phyloP scores from a whole-genome alignment of 2,329 filamentous ascomycete genomes.

The Neonectria magnoliae region DNA sequence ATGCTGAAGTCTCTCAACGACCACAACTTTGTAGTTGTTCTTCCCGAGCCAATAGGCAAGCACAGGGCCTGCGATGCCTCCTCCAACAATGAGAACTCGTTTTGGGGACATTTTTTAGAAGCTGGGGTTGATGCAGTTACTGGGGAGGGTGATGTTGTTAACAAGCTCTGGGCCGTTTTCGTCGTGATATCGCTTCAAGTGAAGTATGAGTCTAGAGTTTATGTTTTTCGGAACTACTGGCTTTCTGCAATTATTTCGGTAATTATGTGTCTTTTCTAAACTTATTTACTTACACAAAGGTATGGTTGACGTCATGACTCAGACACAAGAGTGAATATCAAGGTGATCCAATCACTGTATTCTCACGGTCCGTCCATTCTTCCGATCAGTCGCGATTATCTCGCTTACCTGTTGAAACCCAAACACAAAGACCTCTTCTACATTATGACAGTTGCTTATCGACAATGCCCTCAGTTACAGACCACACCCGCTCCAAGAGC shows the following conservation, averaged over 20 bases:
- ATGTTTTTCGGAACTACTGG: background rate
- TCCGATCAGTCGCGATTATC: background rate
- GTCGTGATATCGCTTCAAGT: too few species aligned
- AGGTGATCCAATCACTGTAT: background rate
- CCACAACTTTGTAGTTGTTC: background rate
- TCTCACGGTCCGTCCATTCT: background rate
- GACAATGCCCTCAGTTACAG: background rate
- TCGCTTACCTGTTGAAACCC: background rate
- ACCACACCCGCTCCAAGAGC: background rate
- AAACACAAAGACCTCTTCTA: background rate
- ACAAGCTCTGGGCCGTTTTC: too few species aligned
- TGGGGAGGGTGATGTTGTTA: background rate
- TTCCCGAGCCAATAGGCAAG: slow-evolving; percentile 26
- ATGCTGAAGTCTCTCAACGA: background rate
- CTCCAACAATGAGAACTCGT: slow-evolving; percentile 30
- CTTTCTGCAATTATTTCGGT: background rate
- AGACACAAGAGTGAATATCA: background rate
- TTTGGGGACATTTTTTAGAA: background rate
- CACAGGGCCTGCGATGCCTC: slow-evolving; percentile 30
- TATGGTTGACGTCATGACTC: background rate
- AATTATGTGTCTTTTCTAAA: background rate
- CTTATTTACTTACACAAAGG: background rate
- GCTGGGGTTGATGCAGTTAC: background rate
- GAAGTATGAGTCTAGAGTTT: too few species aligned
- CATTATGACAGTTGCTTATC: background rate